A percentile compares a stretch with the other conserved stretches of the same genome.
Evolutionary conservation across 371 early-diverging fungal species (phyloP).

Genomic region (Mortierella sp.): DNA sequence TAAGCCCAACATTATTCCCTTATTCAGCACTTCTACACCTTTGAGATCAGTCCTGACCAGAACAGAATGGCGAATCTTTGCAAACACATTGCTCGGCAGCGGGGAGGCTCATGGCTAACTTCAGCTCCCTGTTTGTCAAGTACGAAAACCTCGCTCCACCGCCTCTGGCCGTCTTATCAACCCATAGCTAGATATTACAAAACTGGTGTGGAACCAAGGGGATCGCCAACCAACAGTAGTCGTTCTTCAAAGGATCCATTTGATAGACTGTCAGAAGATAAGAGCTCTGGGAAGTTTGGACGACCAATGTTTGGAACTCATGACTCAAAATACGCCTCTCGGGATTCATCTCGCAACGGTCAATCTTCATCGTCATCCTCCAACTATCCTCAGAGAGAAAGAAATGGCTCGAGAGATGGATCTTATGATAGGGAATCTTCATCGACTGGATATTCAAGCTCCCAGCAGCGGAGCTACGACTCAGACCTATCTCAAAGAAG

Average conservation of each 20-base stretch:
- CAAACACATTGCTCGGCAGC: conserved; percentile 12
- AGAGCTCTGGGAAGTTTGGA: conserved; percentile 29
- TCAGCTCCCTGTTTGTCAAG: neutral
- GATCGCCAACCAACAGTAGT: neutral
- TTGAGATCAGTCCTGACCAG: neutral
- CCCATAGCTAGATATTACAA: neutral
- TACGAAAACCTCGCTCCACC: neutral
- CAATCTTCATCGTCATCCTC: neutral
- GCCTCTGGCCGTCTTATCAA: neutral
- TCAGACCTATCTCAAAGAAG: neutral
- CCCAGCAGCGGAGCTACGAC: conserved; percentile 4
- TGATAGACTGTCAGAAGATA: conserved; percentile 8
- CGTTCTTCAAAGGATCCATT: conserved; percentile 17
- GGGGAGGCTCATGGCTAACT: neutral
- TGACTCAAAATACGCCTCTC: neutral
- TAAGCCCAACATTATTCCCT: neutral
- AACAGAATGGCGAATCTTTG: conserved; percentile 20
- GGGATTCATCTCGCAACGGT: neutral
- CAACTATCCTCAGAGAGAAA: neutral
- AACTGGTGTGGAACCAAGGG: neutral
- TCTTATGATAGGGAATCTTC: neutral
- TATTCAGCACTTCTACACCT: neutral
- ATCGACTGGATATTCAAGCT: neutral
- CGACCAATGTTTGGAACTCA: conserved; percentile 22
- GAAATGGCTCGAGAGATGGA: neutral